Evolutionary conservation across 2,329 filamentous ascomycete genomes (phyloP), one percentile per base, ranked within the genome.

Genomic region (Colletotrichum tropicale): DNA sequence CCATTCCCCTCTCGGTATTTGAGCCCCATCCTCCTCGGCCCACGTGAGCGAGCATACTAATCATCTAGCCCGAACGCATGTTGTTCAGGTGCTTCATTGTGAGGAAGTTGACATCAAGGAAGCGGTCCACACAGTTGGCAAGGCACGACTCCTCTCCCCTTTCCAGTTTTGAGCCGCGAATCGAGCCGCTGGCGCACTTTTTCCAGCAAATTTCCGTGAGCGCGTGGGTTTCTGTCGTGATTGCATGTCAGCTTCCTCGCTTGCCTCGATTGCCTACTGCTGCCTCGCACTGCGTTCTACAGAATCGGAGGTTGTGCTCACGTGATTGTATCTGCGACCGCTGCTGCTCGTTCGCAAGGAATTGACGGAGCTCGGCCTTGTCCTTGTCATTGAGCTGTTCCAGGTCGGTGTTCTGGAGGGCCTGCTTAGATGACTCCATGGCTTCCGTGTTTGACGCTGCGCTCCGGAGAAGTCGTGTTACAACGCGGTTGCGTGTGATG

Each of bases 41-140:
- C 32, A 18, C 8, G 18, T 16, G 12, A 18, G 30, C 58, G 12
- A 18, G 30, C 58, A 18, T 34, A 28, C 12, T 26, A 64, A 38
- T 15, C 6, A 12, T 55, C 30, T 72, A 78, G 12, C 70, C 66
- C 7, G 75, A 77, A 32, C 89, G 87, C 87, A 91, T 86, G 77
- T 82, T 90, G 84, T 97, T 93, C 81, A 98, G 87, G 83, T 98
- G 94, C 88, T 93, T 94, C 85, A 98, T 88, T n/a, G 98, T 94
- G 69, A 95, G 88, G 78, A 94, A 86, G 86, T 96, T 97, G 77
- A 96, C 91, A 85, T 99, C 97, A 87, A 98, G 90, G 86, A 98
- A 98, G 72, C 97, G 91, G 81, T 98, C 95, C 72, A 98, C 96
- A 82, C 97, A 99, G 88, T 98, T 98, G 84, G 93, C 89, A 84